phyloP scores from a whole-genome alignment of 805 yeast species.

The Metschnikowia dekortorum region DNA sequence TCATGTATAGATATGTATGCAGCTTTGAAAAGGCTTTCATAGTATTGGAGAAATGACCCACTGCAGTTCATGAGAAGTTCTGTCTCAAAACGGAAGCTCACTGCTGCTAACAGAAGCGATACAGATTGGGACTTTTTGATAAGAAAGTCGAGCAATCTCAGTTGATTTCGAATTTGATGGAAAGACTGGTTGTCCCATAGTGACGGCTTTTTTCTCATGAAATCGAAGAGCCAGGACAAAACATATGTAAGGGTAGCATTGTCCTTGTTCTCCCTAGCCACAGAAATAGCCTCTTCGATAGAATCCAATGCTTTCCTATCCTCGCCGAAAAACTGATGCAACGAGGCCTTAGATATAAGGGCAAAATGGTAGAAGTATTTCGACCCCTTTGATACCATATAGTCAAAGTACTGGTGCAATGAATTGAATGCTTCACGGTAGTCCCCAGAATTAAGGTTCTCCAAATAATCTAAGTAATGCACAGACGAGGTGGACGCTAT shows the following conservation, averaged over 20 bases:
- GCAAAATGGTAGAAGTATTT: constrained; percentile 73
- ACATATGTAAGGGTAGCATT: constrained; percentile 65
- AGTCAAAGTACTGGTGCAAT: constrained; percentile 64
- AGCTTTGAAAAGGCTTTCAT: constrained; percentile 58
- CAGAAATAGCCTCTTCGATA: constrained; percentile 80
- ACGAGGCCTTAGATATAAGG: constrained; percentile 62
- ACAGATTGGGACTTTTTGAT: constrained; percentile 50
- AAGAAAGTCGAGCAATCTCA: constrained; percentile 62
- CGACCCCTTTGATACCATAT: constrained; percentile 64
- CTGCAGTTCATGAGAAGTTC: constrained; percentile 51
- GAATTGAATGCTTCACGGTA: constrained; percentile 52
- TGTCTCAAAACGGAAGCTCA: constrained; percentile 65
- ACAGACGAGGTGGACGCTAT: constrained; percentile 13
- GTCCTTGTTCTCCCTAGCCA: constrained; percentile 84
- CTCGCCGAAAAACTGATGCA: constrained; percentile 66
- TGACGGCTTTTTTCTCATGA: constrained; percentile 63
- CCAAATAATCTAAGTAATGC: constrained; percentile 59
- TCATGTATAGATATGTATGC: constrained; percentile 51
- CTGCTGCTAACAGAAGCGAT: constrained; percentile 47
- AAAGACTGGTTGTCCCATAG: constrained; percentile 43
- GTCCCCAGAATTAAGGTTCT: constrained; percentile 53
- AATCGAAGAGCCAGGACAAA: constrained; percentile 69
- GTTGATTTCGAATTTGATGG: constrained; percentile 48
- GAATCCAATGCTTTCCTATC: constrained; percentile 68
- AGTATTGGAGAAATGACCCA: constrained; percentile 37